These are phyloP conservation scores for Claviceps sp. DNA, from an alignment of 2,329 filamentous ascomycete genomes.

Conservation along the genomic window DNA sequence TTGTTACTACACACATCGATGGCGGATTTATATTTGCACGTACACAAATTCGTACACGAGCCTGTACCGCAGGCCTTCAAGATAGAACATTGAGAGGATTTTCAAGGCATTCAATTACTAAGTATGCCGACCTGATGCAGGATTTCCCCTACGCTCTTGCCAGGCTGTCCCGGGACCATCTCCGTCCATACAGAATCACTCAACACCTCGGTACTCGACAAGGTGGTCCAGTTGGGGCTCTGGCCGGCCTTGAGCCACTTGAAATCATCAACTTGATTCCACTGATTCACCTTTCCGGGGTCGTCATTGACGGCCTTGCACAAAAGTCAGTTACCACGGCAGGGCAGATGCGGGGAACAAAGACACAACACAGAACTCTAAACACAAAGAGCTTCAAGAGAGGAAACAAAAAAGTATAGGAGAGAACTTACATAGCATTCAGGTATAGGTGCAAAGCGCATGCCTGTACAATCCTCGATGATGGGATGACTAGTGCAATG, in stretches of 20 bases:
- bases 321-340: conserved; percentile 1
- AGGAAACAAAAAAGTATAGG: too few species aligned
- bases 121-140: conserved; percentile 37
- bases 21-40: not conserved
- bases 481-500: conserved; percentile 75
- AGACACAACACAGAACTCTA: too few species aligned
- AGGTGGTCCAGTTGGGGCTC: conserved; percentile 75
- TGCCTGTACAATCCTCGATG: conserved; percentile 71
- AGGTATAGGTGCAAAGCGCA: conserved; percentile 71
- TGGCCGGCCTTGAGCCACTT: conserved; percentile 83
- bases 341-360: not conserved
- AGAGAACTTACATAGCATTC: conserved; percentile 47
- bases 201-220: conserved; percentile 48
- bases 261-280: conserved; percentile 91
- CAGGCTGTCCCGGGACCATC: conserved; percentile 50
- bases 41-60: not conserved
- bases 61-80: not conserved
- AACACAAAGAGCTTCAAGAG: too few species aligned
- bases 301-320: conserved; percentile 17
- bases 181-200: conserved; percentile 54
- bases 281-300: conserved; percentile 47
- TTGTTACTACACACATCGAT: not conserved
- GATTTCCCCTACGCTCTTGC: conserved; percentile 51
- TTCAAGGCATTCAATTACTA: conserved; percentile 1
- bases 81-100: not conserved